Evolutionary conservation across 2,329 filamentous ascomycete species (phyloP).

Genomic region (Lachnellula arida): DNA sequence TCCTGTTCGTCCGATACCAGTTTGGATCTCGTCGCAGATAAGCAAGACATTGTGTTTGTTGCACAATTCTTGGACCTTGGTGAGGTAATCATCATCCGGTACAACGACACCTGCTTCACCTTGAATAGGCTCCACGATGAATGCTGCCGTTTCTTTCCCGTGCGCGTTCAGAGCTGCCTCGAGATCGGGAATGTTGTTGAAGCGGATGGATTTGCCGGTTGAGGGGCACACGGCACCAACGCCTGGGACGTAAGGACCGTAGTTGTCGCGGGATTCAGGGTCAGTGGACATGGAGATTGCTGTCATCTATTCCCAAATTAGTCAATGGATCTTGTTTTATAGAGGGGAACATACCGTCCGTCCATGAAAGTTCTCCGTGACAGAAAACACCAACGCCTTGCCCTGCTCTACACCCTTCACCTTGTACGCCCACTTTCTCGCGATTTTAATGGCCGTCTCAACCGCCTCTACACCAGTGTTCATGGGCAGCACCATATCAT

Average conservation of each 20-base stretch:
- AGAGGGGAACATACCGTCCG: slow-evolving; percentile 63
- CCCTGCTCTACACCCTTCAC: slow-evolving; percentile 82
- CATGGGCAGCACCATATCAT: slow-evolving; percentile 98
- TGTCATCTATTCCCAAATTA: slow-evolving; percentile 54
- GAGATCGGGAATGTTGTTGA: slow-evolving; percentile 79
- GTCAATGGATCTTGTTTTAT: background rate
- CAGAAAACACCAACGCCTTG: slow-evolving; percentile 80
- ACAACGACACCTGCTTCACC: slow-evolving; percentile 97
- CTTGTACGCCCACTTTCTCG: slow-evolving; percentile 97
- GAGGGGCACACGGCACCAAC: slow-evolving; percentile 73
- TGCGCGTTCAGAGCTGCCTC: slow-evolving; percentile 74
- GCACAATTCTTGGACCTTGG: slow-evolving; percentile 76
- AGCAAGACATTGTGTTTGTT: slow-evolving; percentile 92
- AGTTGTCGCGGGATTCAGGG: slow-evolving; percentile 89
- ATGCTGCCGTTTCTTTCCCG: slow-evolving; percentile 81
- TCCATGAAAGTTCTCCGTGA: slow-evolving; percentile 92
- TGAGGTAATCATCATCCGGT: slow-evolving; percentile 83
- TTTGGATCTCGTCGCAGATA: slow-evolving; percentile 98
- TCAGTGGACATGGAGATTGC: slow-evolving; percentile 95
- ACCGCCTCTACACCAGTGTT: slow-evolving; percentile 96
- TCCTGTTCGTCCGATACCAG: slow-evolving; percentile 90
- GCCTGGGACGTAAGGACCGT: slow-evolving; percentile 89
- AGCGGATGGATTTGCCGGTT: slow-evolving; percentile 74
- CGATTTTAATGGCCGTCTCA: slow-evolving; percentile 93
- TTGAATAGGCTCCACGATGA: slow-evolving; percentile 95